A percentile compares a stretch with the other conserved stretches of the same genome.
Evolutionary conservation across 257 asterid genomes (phyloP).

Genomic region (Ajuga chamaepitys): DNA sequence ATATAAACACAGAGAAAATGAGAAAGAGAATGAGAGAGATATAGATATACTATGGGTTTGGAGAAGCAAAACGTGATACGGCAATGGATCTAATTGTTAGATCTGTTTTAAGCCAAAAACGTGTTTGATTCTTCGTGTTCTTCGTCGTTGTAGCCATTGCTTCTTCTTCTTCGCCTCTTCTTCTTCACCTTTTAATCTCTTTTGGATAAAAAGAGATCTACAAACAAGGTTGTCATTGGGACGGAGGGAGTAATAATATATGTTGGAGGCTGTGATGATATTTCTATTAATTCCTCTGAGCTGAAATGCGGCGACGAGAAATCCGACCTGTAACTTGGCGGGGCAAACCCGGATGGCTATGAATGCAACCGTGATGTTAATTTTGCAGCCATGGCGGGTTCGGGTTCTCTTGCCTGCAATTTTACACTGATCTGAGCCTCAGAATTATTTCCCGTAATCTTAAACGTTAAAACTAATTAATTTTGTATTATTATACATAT

Average conservation of each 20-base stretch:
- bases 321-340: neutral
- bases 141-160: no score
- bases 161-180: neutral
- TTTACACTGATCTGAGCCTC: conserved; percentile 10
- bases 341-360: neutral
- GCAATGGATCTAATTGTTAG: neutral
- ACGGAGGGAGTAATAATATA: no score
- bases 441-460: no score
- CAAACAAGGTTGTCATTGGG: no score
- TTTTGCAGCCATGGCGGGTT: neutral
- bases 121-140: neutral
- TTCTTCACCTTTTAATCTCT: neutral
- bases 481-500: no score
- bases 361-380: neutral
- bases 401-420: neutral
- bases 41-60: neutral
- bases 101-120: neutral
- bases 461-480: no score
- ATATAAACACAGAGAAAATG: no score
- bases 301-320: neutral
- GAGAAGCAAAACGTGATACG: neutral
- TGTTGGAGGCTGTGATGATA: neutral
- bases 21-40: no score
- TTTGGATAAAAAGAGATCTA: no score
- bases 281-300: neutral